Evolutionary conservation across 2,329 filamentous ascomycete genomes (phyloP).

Genomic region (Coniochaeta prunicola): DNA sequence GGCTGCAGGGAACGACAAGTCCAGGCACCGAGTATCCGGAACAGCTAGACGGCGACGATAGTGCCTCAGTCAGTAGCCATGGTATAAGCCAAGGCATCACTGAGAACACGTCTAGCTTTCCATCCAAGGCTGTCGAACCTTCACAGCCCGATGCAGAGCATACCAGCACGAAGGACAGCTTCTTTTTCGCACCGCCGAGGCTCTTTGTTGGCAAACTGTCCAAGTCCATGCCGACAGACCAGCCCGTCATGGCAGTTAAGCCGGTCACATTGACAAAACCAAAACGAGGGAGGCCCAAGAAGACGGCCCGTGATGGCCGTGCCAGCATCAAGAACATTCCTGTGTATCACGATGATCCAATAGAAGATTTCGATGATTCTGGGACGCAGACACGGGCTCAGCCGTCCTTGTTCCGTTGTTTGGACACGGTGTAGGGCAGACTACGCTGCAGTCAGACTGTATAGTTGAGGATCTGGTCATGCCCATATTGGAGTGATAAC

Average conservation of each 20-base stretch:
- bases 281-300: constrained; percentile 12
- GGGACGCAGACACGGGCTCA: constrained; percentile 1
- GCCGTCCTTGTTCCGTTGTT: constrained; percentile 16
- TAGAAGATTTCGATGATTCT: constrained; percentile 20
- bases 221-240: background rate
- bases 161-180: constrained; percentile 10
- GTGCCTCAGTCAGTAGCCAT: background rate
- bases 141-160: constrained; percentile 7
- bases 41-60: constrained; percentile 1
- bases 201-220: constrained; percentile 20
- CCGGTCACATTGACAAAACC: constrained; percentile 6
- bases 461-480: background rate
- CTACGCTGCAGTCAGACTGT: background rate
- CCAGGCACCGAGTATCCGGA: background rate
- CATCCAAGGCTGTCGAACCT: constrained; percentile 6
- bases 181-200: constrained; percentile 19
- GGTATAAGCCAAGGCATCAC: constrained; percentile 6
- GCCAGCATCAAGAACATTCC: constrained; percentile 21
- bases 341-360: constrained; percentile 21
- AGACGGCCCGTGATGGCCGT: constrained; percentile 14
- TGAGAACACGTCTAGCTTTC: background rate
- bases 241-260: background rate
- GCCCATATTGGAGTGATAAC: background rate
- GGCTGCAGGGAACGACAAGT: constrained; percentile 1
- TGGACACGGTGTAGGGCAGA: constrained; percentile 14